A percentile compares a stretch with the other conserved stretches of the same genome.
Evolutionary conservation across 306 rosid genomes (phyloP).

Genomic region (Pterocarpus macrocarpus): DNA sequence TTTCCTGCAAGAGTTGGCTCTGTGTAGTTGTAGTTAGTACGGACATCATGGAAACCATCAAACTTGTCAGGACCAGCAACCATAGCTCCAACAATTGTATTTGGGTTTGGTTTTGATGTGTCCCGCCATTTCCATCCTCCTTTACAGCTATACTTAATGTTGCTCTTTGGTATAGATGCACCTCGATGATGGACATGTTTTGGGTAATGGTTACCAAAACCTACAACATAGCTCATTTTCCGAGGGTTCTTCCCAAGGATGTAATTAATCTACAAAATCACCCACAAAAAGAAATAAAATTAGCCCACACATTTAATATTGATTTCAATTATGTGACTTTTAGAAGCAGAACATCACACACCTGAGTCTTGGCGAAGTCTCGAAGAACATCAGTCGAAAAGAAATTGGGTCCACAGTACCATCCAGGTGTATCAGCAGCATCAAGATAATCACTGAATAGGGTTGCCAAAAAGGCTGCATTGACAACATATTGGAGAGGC

Average conservation of each 20-base stretch:
- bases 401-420: slow-evolving; percentile 93
- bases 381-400: slow-evolving; percentile 77
- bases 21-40: slow-evolving; percentile 81
- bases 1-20: slow-evolving; percentile 91
- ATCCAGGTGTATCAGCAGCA: slow-evolving; percentile 91
- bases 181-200: slow-evolving; percentile 83
- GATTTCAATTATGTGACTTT: background rate
- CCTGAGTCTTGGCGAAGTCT: slow-evolving; percentile 81
- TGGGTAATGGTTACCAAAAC: slow-evolving; percentile 81
- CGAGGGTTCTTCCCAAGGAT: slow-evolving; percentile 82
- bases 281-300: background rate
- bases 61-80: slow-evolving; percentile 86
- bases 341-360: slow-evolving; percentile 38
- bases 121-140: slow-evolving; percentile 97
- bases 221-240: slow-evolving; percentile 81
- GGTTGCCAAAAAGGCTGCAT: slow-evolving; percentile 88
- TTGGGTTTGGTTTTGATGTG: slow-evolving; percentile 68
- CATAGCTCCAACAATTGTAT: slow-evolving; percentile 78
- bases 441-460: slow-evolving; percentile 84
- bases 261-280: slow-evolving; percentile 73
- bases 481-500: slow-evolving; percentile 84
- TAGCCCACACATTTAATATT: background rate
- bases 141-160: slow-evolving; percentile 76
- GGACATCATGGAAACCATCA: slow-evolving; percentile 82
- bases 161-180: slow-evolving; percentile 83